These are phyloP conservation scores for Gracilaria gracilis DNA, from an alignment of 23 red algal species.

Conservation along the genomic window DNA sequence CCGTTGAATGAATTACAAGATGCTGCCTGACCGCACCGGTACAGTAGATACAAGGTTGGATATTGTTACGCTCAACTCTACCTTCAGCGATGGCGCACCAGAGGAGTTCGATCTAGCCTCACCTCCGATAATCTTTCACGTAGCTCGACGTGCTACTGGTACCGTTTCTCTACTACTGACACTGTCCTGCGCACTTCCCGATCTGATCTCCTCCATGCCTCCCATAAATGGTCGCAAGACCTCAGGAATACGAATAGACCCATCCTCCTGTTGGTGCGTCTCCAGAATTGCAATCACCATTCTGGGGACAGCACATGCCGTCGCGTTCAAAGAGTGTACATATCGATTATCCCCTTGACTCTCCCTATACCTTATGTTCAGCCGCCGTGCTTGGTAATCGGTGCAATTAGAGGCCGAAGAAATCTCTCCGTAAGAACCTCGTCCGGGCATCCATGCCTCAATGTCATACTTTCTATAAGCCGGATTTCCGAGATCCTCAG, in stretches of 20 bases:
- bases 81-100: not conserved
- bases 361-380: constrained; percentile 92
- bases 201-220: constrained; percentile 78
- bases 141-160: not conserved
- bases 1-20: not conserved
- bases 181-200: not conserved
- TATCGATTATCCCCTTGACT: constrained; percentile 63
- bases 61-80: not conserved
- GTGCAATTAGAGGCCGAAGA: constrained; percentile 97
- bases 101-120: not conserved
- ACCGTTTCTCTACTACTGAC: constrained; percentile 1
- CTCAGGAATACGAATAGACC: constrained; percentile 81
- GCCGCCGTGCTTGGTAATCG: constrained; percentile 96
- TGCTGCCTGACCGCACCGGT: no score
- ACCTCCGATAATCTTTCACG: not conserved
- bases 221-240: constrained; percentile 91
- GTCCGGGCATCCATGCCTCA: constrained; percentile 99
- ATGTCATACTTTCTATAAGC: constrained; percentile 98
- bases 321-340: constrained; percentile 98
- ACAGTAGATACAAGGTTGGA: no score
- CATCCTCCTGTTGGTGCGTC: constrained; percentile 86
- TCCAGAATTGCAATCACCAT: constrained; percentile 98
- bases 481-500: constrained; percentile 93
- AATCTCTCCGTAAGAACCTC: constrained; percentile 90
- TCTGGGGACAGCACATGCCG: constrained; percentile 94